Conservation (phyloP, 257 asterid genomes). For the Petrea volubilis region DNA sequence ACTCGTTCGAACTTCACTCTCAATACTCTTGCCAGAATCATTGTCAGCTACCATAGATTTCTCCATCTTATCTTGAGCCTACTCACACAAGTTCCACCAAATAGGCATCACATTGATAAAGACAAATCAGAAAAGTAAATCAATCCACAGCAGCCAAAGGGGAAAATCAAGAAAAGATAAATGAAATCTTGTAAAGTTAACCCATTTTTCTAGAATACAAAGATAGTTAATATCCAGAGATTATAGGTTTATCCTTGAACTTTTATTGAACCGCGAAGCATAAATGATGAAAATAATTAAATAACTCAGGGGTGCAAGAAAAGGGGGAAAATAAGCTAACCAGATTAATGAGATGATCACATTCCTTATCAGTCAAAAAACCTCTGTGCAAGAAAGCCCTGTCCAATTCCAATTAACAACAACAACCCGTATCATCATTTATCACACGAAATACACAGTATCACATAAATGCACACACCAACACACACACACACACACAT, state of each 20-base stretch:
- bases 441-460: slow-evolving; percentile 9
- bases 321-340: slow-evolving; percentile 57
- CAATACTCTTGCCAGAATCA: slow-evolving; percentile 85
- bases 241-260: neutral
- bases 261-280: neutral
- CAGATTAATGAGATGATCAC: slow-evolving; percentile 80
- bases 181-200: neutral
- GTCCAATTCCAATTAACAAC: slow-evolving; percentile 22
- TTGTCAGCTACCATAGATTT: slow-evolving; percentile 96
- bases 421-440: slow-evolving; percentile 17
- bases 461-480: neutral
- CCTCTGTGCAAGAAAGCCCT: slow-evolving; percentile 79
- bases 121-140: neutral
- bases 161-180: neutral
- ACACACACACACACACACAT: neutral
- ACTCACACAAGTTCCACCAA: slow-evolving; percentile 31
- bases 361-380: slow-evolving; percentile 71
- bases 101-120: slow-evolving; percentile 14
- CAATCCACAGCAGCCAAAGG: neutral
- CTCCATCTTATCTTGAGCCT: slow-evolving; percentile 89
- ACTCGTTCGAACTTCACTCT: slow-evolving; percentile 90
- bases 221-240: neutral
- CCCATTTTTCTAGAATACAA: neutral
- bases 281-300: neutral
- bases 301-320: too few species aligned